phyloP scores from a whole-genome alignment of 1,284 basidiomycete genomes.

The Coniferiporia sulphurascens region DNA sequence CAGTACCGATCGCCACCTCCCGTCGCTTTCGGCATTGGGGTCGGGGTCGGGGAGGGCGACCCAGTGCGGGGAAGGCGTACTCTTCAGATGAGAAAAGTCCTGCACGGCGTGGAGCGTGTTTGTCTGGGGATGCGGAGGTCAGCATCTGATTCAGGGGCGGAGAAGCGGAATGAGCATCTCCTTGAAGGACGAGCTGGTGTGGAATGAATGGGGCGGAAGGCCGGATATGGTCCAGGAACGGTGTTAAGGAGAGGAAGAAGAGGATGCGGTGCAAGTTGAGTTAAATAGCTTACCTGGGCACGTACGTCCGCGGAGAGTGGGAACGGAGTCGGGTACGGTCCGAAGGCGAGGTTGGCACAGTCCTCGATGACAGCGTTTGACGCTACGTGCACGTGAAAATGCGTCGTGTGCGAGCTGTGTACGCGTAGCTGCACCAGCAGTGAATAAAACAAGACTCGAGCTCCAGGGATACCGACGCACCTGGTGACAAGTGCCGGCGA shows the following conservation, averaged over 20 bases:
- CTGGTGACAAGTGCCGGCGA: constrained; percentile 75
- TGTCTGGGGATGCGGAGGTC: not conserved
- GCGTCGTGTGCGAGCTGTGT: constrained; percentile 58
- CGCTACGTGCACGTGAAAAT: constrained; percentile 56
- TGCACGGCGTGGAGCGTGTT: constrained; percentile 38
- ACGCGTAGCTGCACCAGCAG: constrained; percentile 62
- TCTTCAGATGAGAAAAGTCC: constrained; percentile 78
- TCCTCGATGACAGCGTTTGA: constrained; percentile 78
- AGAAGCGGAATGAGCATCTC: too few species aligned
- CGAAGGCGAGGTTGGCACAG: constrained; percentile 55
- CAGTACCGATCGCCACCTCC: not conserved
- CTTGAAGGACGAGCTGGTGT: too few species aligned
- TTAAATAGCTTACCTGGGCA: not conserved
- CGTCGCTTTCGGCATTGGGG: not conserved
- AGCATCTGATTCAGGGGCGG: too few species aligned
- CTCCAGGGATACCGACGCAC: constrained; percentile 32
- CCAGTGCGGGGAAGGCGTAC: constrained; percentile 76
- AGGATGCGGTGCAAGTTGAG: too few species aligned
- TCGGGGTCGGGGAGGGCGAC: not conserved
- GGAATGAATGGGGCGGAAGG: not conserved
- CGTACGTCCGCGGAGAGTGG: constrained; percentile 2
- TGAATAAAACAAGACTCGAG: not conserved
- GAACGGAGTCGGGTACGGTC: constrained; percentile 44
- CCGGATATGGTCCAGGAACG: not conserved
- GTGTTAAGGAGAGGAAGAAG: not conserved